Base-by-base conservation (phyloP, 208 protist species). In the Trypanosoma platydactyli region DNA sequence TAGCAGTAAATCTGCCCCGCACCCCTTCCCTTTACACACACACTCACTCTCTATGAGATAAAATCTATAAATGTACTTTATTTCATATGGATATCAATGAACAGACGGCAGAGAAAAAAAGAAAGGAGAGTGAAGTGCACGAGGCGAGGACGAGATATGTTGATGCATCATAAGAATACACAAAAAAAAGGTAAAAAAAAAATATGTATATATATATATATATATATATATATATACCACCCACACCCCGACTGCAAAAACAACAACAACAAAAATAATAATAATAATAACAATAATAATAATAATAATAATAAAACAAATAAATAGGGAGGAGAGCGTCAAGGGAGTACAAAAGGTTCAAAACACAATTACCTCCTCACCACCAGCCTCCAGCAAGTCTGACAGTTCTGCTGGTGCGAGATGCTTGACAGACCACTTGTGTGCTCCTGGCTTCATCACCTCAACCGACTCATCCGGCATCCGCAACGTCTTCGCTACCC, bases 241-340 rank as follows among this genome's bases (percentile, higher is more conserved):
- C n/a, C n/a, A n/a, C n/a, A n/a, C n/a, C 60, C 15, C 20, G 7
- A 56, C 52, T 46, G n/a, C 59, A 38, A 48, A 33, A 46, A 66
- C 16, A 50, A 49, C 56, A 72, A 64, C 12, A 63, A 66, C 33
- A 38, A 38, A 38, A 38, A 51, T 66, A 71, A 76, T 55, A 68
- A 38, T n/a, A 65, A 67, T 53, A 54, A 55, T 54, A 44, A 57
- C 42, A 38, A 52, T 30, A 65, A 49, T 42, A 51, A 52, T 53
- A 45, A 66, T 9, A 40, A 38, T 11, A 3, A 68, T 57, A 63
- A 38, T 70, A 30, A 33, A 53, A 60, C 20, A 50, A 59, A 46
- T 15, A 52, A 57, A 25, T 41, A 35, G 13, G 48, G 40, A 57
- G 56, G 53, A 56, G 35, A 35, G n/a, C n/a, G n/a, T n/a, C n/a